A percentile compares a stretch with the other conserved stretches of the same genome.
phyloP scores from a whole-genome alignment of 257 asterid genomes.

The Lycium barbarum region DNA sequence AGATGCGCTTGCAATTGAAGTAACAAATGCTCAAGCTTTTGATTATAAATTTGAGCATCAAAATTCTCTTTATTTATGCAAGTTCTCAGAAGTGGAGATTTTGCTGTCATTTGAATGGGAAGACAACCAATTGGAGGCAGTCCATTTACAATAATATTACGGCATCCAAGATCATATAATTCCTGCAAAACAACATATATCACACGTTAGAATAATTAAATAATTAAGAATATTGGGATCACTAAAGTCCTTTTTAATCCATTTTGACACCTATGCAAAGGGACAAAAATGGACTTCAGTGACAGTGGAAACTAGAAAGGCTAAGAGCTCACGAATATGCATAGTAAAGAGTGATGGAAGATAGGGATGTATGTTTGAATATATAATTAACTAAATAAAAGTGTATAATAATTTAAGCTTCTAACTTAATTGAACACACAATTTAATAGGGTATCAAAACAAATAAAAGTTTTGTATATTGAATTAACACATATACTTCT shows the following conservation, averaged over 20 bases:
- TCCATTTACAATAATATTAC: constrained; percentile 30
- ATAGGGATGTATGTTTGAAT: neutral
- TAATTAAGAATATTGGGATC: neutral
- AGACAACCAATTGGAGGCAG: constrained; percentile 37
- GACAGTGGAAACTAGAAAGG: neutral
- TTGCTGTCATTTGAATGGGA: constrained; percentile 33
- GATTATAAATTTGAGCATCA: constrained; percentile 23
- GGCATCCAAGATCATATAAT: constrained; percentile 17
- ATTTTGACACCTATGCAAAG: neutral
- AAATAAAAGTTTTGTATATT: too few species aligned
- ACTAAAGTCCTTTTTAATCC: neutral
- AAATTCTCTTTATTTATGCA: constrained; percentile 23
- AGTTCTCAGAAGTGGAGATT: constrained; percentile 18
- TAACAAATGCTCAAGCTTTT: constrained; percentile 19
- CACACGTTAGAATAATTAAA: neutral
- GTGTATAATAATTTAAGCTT: neutral
- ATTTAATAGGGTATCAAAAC: neutral
- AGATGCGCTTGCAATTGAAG: constrained; percentile 10
- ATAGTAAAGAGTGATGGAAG: neutral
- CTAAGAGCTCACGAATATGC: constrained; percentile 12
- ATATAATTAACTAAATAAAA: neutral
- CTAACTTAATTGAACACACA: neutral
- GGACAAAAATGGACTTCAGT: neutral
- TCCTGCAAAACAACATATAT: neutral
- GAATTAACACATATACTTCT: too few species aligned